Evolutionary conservation across 169 alveolate species (phyloP).

Genomic region (Theileria annulata): DNA sequence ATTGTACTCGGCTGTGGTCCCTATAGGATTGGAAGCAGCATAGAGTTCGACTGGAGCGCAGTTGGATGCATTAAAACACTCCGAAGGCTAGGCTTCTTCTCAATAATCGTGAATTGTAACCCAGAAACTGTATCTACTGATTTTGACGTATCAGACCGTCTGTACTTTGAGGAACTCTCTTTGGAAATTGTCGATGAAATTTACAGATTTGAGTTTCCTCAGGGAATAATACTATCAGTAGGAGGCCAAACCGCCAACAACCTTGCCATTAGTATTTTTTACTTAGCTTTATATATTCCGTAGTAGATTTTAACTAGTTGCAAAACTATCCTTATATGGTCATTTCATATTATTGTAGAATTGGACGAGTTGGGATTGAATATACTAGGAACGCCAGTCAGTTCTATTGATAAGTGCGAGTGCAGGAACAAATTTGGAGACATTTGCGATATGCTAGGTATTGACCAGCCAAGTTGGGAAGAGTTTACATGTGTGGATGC

Average conservation of each 20-base stretch:
- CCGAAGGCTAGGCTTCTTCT: slow-evolving; percentile 66
- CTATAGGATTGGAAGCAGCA: slow-evolving; percentile 83
- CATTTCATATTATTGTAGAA: not conserved
- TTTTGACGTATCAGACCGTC: slow-evolving; percentile 84
- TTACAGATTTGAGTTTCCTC: slow-evolving; percentile 74
- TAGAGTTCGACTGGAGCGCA: slow-evolving; percentile 89
- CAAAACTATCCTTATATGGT: too few relatives aligned
- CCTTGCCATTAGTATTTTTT: slow-evolving; percentile 68
- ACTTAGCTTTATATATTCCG: not conserved
- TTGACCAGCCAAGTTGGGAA: slow-evolving; percentile 89
- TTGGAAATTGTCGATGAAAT: slow-evolving; percentile 75
- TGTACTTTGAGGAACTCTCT: slow-evolving; percentile 82
- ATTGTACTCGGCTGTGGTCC: slow-evolving; percentile 86
- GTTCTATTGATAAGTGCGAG: slow-evolving; percentile 85
- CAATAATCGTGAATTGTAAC: slow-evolving; percentile 84
- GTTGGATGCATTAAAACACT: slow-evolving; percentile 82
- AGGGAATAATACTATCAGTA: slow-evolving; percentile 80
- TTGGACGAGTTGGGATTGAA: slow-evolving; percentile 66
- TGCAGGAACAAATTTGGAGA: slow-evolving; percentile 82
- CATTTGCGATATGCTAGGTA: slow-evolving; percentile 81
- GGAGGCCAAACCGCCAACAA: slow-evolving; percentile 91
- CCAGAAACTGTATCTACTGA: slow-evolving; percentile 91
- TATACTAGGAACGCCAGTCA: slow-evolving; percentile 85
- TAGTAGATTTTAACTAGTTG: not conserved
- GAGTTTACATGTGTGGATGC: slow-evolving; percentile 76